Percentiles rank a stretch among this genome's conserved stretches.
Evolutionary conservation across 192 early-diverging fungal genomes (phyloP).

Genomic region (Coemansia reversa): DNA sequence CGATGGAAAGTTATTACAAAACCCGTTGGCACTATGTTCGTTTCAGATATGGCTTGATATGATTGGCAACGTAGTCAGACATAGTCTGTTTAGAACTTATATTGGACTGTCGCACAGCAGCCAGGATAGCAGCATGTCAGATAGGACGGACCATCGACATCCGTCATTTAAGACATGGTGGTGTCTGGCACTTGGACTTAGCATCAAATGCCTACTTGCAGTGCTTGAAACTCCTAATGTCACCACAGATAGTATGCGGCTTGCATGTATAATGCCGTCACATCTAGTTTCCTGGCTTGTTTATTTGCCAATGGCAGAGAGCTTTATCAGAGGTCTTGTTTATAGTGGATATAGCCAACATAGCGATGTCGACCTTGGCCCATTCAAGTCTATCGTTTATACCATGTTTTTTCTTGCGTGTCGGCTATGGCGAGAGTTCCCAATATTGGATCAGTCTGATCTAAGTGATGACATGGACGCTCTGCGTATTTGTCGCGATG

Average conservation of each 20-base stretch:
- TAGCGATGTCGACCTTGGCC: neutral
- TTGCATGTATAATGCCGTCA: conserved; percentile 23
- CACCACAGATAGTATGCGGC: neutral
- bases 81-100: conserved; percentile 38
- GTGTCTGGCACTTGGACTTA: conserved; percentile 25
- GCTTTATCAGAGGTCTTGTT: conserved; percentile 3
- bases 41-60: conserved; percentile 47
- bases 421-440: conserved; percentile 20
- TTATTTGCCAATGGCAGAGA: conserved; percentile 14
- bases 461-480: neutral
- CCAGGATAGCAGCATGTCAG: conserved; percentile 1
- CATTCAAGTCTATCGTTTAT: conserved; percentile 13
- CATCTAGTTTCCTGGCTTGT: conserved; percentile 37
- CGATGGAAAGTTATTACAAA: neutral
- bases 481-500: conserved; percentile 21
- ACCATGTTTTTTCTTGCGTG: conserved; percentile 32
- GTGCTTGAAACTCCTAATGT: neutral
- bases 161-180: conserved; percentile 25
- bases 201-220: conserved; percentile 14
- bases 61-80: conserved; percentile 25
- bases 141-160: neutral
- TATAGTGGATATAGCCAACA: neutral
- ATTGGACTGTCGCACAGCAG: neutral
- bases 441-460: neutral
- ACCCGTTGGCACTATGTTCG: conserved; percentile 10